Base-by-base conservation (phyloP, 1,284 basidiomycete species). In the Marasmius fiardii region DNA sequence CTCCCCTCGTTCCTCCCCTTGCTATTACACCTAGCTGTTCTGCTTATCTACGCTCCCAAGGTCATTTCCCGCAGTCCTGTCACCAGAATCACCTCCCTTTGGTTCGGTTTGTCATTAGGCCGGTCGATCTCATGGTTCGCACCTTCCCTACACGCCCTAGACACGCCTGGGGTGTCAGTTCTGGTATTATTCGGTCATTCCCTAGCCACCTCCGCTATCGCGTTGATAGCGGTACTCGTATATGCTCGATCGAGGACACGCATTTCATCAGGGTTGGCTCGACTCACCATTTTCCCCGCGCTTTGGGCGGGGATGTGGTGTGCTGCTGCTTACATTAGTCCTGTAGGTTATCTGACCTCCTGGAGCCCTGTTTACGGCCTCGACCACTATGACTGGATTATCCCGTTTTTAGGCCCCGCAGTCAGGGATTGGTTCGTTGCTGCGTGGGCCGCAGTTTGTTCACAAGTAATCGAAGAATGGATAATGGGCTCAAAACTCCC, bases 401-500 rank as follows among this genome's bases (percentile, higher is more conserved):
- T 79, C 4, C 78, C 77, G 0, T 65, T 77, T 37, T 61, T 80
- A 24, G 90, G 90, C 3, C 76, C 83, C 33, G 69, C 74, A 41
- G 82, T 78, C 12, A 76, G 83, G 55, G 86, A 92, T 65, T 92
- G 87, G 85, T 67, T 86, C 39, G 76, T 80, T 4, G 89, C 80
- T 21, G 81, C 80, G 10, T 91, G 86, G 83, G 86, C 87, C 6
- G 80, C 82, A 4, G 75, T 90, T n/a, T 61, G 80, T 39, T 80
- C 86, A 4, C 79, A 85, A 59, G 61, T 72, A 1, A 63, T 78
- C 7, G 81, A 74, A 21, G 61, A 63, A 21, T 88, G 83, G 85
- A 75, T 83, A 43, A 83, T 90, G 67, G 78, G 76, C n/a, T 58
- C 58, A 31, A 57, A 60, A 12, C 63, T 63, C 34, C 53, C 56